Evolutionary conservation across 352 stramenopile genomes (phyloP).

Genomic region (Phytophthora chlamydospora): DNA sequence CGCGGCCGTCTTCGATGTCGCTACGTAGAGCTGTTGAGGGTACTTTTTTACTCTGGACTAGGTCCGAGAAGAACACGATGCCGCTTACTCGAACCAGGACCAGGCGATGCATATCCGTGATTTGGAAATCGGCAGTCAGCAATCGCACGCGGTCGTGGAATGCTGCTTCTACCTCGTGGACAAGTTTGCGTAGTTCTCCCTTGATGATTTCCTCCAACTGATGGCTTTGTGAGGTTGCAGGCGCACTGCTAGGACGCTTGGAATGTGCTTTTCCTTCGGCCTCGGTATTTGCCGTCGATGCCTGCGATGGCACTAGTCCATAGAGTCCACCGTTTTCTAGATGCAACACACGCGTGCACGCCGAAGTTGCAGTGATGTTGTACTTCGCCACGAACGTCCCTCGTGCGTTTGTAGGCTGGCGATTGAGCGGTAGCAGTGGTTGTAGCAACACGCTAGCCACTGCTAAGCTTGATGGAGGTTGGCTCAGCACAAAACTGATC

Average conservation of each 20-base stretch:
- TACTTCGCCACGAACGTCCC: constrained; percentile 70
- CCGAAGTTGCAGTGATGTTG: constrained; percentile 42
- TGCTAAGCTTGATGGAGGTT: constrained; percentile 51
- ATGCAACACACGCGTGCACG: constrained; percentile 53
- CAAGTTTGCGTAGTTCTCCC: constrained; percentile 48
- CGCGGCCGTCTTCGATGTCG: not conserved
- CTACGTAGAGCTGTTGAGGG: not conserved
- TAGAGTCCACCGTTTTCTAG: constrained; percentile 34
- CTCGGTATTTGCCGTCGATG: constrained; percentile 9
- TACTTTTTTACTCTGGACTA: constrained; percentile 32
- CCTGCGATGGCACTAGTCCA: constrained; percentile 34
- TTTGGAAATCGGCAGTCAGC: constrained; percentile 61
- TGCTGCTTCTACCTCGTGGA: constrained; percentile 50
- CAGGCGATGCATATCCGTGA: constrained; percentile 59
- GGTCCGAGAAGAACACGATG: constrained; percentile 64
- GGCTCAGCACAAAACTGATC: constrained; percentile 57
- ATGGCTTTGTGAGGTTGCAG: constrained; percentile 21
- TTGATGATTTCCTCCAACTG: constrained; percentile 58
- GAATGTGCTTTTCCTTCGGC: not conserved
- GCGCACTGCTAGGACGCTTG: constrained; percentile 26
- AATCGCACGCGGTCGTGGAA: constrained; percentile 52
- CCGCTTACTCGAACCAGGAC: constrained; percentile 60
- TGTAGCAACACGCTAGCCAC: constrained; percentile 56
- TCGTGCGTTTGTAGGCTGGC: constrained; percentile 37
- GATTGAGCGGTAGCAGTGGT: constrained; percentile 35